Conservation (phyloP, 225 moss, liverwort and hornwort genomes). For the Thuidium tamariscinum region DNA sequence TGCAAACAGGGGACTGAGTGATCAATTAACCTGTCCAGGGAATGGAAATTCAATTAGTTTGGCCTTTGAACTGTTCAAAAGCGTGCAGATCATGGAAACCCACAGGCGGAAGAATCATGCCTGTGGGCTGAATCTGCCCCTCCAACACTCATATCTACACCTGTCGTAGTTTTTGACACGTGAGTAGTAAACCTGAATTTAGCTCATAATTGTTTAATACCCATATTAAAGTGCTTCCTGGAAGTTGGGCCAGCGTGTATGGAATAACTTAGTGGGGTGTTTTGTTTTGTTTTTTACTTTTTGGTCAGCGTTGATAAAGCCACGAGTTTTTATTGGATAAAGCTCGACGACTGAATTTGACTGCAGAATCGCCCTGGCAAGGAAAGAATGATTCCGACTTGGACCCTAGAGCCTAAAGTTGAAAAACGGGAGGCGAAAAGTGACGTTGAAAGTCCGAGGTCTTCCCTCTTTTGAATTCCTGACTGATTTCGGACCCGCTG, state of each 20-base stretch:
- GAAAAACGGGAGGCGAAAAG: neutral
- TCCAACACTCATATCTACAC: neutral
- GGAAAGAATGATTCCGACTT: neutral
- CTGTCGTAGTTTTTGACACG: neutral
- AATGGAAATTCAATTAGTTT: neutral
- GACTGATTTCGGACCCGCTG: neutral
- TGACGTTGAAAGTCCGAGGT: slow-evolving; percentile 1
- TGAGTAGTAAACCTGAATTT: neutral
- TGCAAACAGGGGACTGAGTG: neutral
- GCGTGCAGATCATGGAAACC: neutral
- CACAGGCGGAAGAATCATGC: neutral
- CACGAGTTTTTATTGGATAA: neutral
- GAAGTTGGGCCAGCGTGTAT: too few species aligned
- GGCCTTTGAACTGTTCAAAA: neutral
- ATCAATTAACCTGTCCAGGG: neutral
- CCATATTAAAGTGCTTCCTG: too few species aligned
- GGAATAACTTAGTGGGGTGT: neutral
- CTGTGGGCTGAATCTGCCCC: neutral
- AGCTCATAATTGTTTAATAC: too few species aligned
- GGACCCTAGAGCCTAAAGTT: neutral
- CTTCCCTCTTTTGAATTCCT: neutral
- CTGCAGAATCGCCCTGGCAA: neutral
- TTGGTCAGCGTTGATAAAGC: slow-evolving; percentile 11
- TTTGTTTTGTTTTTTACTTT: neutral
- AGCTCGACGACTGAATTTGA: slow-evolving; percentile 10